Base-by-base conservation (phyloP, 495 filamentous ascomycete genomes). In the Neohortaea acidophila region DNA sequence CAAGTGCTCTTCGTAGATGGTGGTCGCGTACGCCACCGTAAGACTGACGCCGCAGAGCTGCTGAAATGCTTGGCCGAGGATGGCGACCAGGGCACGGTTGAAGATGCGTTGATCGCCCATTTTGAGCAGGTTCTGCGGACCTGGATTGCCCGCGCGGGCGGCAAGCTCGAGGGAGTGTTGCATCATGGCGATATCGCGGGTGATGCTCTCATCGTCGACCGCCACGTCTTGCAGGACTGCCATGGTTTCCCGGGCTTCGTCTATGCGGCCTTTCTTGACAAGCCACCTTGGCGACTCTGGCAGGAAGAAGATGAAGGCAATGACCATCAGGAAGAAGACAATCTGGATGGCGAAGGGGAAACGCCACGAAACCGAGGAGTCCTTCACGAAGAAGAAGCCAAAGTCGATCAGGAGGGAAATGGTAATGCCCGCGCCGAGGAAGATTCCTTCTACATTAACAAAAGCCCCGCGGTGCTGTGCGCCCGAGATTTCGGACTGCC, bases 401-500 rank as follows among this genome's bases (percentile, higher is more conserved):
- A 53, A 58, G 36, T 56, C 51, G 15, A 57, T 49, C 53, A 51
- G 57, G 30, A 51, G 57, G 17, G 49, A 53, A 2, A 58, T 41
- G 54, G 57, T 56, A 25, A 55, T 55, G 27, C 55, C 55, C 8
- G 43, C 53, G 24, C 55, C 57, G 38, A 49, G 37, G 33, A 44
- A 52, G 3, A 44, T 56, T 24, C 57, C 55, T 36, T 58, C 53
- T 15, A 57, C 57, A 6, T 51, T 54, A 0, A 58, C 55, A 51
- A 58, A 55, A 20, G 57, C 22, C 13, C 55, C 55, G 18, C 53
- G 48, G 14, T 44, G 39, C 37, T 55, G 50, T 0, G 54, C 38
- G 0, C 49, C 29, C 1, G 54, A 52, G 43, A 57, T 55, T 28
- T 57, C 54, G 1, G 54, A 49, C 37, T 53, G 49, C 19, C 53